These are phyloP conservation scores for Echria macrotheca DNA, from an alignment of 495 filamentous ascomycete genomes.

Conservation along the genomic window DNA sequence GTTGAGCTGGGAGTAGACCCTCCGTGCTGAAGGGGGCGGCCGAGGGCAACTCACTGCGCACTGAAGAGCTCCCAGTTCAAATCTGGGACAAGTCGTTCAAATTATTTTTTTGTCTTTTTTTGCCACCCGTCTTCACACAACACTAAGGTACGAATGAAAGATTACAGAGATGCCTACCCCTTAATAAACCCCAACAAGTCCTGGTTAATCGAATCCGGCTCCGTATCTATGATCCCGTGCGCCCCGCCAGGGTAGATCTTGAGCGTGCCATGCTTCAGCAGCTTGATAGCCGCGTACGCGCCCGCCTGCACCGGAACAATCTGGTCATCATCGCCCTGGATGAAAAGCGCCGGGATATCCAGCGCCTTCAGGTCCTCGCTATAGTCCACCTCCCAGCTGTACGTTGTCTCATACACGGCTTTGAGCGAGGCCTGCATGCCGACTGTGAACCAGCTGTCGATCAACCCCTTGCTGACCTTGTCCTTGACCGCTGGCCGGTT, in stretches of 20 bases:
- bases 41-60: no score
- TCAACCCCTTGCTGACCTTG: conserved; percentile 30
- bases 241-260: conserved; percentile 35
- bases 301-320: conserved; percentile 11
- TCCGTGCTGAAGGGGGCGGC: no score
- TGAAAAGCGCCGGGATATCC: conserved; percentile 30
- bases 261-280: conserved; percentile 32
- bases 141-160: no score
- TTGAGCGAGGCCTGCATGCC: conserved; percentile 38
- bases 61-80: no score
- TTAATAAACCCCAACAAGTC: conserved; percentile 5
- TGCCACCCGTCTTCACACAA: no score
- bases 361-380: conserved; percentile 38
- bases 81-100: no score
- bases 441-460: conserved; percentile 38
- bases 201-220: background rate
- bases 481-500: conserved; percentile 28
- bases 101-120: no score
- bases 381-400: conserved; percentile 39
- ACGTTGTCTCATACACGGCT: conserved; percentile 33
- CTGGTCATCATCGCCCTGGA: conserved; percentile 40
- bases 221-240: conserved; percentile 15
- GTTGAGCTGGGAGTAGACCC: no score
- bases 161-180: no score
- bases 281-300: conserved; percentile 27